Evolutionary conservation across 306 rosid species (phyloP).

Genomic region (Medicago arabica): DNA sequence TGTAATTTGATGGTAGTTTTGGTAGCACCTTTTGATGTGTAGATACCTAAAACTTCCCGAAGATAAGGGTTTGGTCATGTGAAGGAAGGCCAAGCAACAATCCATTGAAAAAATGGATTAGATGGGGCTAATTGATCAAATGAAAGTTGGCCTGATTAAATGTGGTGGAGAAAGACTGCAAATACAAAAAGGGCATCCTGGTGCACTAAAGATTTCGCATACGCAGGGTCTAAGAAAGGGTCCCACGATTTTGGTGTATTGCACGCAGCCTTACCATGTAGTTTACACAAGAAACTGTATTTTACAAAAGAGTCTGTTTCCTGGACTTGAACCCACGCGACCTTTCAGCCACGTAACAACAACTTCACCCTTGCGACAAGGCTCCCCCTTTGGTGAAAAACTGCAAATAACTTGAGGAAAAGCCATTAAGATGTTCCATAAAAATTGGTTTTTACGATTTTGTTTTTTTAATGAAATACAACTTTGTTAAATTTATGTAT

Average conservation of each 20-base stretch:
- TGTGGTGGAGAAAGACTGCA: not conserved
- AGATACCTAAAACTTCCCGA: not conserved
- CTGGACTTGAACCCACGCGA: too few relatives aligned
- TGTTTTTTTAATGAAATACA: conserved; percentile 5
- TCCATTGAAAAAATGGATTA: not conserved
- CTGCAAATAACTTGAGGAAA: not conserved
- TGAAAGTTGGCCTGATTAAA: not conserved
- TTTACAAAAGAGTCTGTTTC: too few relatives aligned
- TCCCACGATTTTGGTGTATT: too few relatives aligned
- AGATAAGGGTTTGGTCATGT: not conserved
- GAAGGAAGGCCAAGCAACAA: not conserved
- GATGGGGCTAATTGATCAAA: not conserved
- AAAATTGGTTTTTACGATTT: not conserved
- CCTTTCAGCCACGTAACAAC: too few relatives aligned
- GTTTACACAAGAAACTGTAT: too few relatives aligned
- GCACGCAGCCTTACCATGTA: too few relatives aligned
- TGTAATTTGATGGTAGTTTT: not conserved
- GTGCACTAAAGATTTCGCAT: too few relatives aligned
- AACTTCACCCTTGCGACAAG: too few relatives aligned
- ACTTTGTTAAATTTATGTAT: too few relatives aligned
- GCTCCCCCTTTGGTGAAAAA: not conserved
- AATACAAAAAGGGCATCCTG: not conserved
- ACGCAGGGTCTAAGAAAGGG: too few relatives aligned
- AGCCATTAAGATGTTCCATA: not conserved
- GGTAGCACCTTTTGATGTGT: conserved; percentile 9